These are phyloP conservation scores for Rhizopus sp. DNA, from an alignment of 371 early-diverging fungal species.

Conservation along the genomic window DNA sequence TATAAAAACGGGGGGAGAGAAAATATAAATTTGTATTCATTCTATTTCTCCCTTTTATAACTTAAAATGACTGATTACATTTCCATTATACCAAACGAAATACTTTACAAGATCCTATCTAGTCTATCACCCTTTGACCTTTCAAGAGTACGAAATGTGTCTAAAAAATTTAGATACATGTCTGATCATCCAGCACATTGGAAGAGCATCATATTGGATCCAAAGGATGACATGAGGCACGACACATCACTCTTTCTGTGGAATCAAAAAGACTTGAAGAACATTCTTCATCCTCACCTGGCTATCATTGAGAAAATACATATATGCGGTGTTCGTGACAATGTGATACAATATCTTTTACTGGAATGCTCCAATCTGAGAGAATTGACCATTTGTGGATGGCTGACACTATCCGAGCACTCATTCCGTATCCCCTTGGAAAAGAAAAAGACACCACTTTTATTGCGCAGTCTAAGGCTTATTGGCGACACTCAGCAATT, in stretches of 20 bases:
- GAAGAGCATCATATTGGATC: constrained; percentile 20
- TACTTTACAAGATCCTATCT: constrained; percentile 16
- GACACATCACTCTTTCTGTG: constrained; percentile 15
- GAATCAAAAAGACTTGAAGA: constrained; percentile 27
- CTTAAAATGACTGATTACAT: constrained; percentile 1
- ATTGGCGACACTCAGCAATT: constrained; percentile 25
- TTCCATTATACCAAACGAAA: constrained; percentile 21
- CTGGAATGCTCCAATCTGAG: constrained; percentile 21
- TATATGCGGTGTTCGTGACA: constrained; percentile 45
- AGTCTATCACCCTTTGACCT: constrained; percentile 20
- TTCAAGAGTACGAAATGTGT: constrained; percentile 18
- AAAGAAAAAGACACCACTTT: not conserved
- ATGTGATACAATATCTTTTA: constrained; percentile 34
- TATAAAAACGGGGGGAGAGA: not conserved
- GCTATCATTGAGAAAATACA: constrained; percentile 20
- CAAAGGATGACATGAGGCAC: not conserved
- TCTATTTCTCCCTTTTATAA: not conserved
- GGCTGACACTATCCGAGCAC: constrained; percentile 41
- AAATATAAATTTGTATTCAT: not conserved
- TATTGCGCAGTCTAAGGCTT: constrained; percentile 27
- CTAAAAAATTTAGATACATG: constrained; percentile 16
- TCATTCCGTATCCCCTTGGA: constrained; percentile 23
- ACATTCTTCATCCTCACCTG: constrained; percentile 30
- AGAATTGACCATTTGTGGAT: constrained; percentile 34
- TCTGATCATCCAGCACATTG: constrained; percentile 35